Base-by-base conservation (phyloP, 768 basidiomycete genomes). In the Kwoniella botswanensis region DNA sequence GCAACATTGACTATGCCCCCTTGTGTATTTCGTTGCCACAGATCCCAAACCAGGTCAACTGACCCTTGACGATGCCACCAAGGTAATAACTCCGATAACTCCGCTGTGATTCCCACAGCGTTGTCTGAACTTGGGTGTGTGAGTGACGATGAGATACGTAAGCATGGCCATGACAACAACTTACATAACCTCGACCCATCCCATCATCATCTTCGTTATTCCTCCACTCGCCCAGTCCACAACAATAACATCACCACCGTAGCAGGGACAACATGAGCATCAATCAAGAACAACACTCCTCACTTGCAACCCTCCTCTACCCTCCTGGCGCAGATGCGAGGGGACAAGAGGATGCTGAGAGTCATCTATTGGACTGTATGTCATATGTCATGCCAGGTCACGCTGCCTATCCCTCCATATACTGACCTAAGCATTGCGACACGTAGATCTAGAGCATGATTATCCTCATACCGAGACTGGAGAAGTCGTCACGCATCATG, bases 181-280 rank as follows among this genome's bases (percentile, higher is more conserved):
- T 70, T 70, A 70, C 68, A 70, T 70, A 70, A 70, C 68, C 58
- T 62, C 60, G 24, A 42, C n/a, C 60, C 21, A 17, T 42, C n/a
- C 46, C 26, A 43, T 65, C 63, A 52, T 64, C 56, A 56, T 4
- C 26, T 26, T 26, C 2, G 26, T 26, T 26, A 26, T 22, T 57
- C 68, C 68, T 70, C 68, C 68, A 70, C 68, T 62, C 42, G 24
- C 12, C 56, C 22, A 12, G 63, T 70, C 68, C 62, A 65, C 63
- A 46, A 54, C 46, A 22, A 55, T n/a, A 55, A 55, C 41, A 56
- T 18, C 26, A 52, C 46, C 26, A 62, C 52, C 17, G 29, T 2
- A 24, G 22, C 58, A n/a, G 18, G 5, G 44, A 12, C 26, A 24
- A 22, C 4, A 65, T 65, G 64, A 56, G 54, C 15, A 62, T 46